These are phyloP conservation scores for Geranomyces michiganensis DNA, from an alignment of 192 early-diverging fungal genomes.

Conservation along the genomic window DNA sequence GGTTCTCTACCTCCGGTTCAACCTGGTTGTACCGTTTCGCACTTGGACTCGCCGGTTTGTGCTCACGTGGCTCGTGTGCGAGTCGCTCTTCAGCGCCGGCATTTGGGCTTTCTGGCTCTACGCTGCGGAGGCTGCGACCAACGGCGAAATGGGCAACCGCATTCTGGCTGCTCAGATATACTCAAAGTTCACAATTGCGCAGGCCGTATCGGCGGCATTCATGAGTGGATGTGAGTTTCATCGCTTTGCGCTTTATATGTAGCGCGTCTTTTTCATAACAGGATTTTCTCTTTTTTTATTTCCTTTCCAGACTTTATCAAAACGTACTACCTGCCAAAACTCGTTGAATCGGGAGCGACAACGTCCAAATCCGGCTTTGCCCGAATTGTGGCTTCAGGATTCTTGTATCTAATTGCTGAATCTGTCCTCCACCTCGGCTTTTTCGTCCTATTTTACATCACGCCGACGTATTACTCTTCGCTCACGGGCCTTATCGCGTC, in stretches of 20 bases:
- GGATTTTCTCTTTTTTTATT: too few species aligned
- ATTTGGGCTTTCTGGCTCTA: conserved; percentile 23
- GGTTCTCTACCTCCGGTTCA: conserved; percentile 30
- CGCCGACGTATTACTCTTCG: conserved; percentile 5
- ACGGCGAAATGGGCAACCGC: neutral
- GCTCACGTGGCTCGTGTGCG: conserved; percentile 16
- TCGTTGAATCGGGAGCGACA: neutral
- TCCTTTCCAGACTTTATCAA: conserved; percentile 19
- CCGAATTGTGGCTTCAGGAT: conserved; percentile 1
- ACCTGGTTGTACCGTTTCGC: conserved; percentile 23
- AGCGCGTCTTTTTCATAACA: too few species aligned
- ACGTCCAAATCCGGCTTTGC: neutral
- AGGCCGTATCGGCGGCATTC: conserved; percentile 18
- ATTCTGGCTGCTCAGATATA: neutral
- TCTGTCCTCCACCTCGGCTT: conserved; percentile 14
- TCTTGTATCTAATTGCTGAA: conserved; percentile 21
- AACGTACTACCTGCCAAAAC: conserved; percentile 18
- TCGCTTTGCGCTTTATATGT: too few species aligned
- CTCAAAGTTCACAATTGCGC: conserved; percentile 10
- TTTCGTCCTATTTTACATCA: neutral
- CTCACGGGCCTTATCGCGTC: conserved; percentile 6
- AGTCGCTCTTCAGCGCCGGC: neutral
- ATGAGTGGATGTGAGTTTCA: conserved; percentile 18
- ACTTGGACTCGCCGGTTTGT: neutral
- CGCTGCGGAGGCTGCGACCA: neutral